Percentiles rank a stretch among this genome's conserved stretches.
phyloP scores from a whole-genome alignment of 345 rosid genomes.

The Arabis alpina region DNA sequence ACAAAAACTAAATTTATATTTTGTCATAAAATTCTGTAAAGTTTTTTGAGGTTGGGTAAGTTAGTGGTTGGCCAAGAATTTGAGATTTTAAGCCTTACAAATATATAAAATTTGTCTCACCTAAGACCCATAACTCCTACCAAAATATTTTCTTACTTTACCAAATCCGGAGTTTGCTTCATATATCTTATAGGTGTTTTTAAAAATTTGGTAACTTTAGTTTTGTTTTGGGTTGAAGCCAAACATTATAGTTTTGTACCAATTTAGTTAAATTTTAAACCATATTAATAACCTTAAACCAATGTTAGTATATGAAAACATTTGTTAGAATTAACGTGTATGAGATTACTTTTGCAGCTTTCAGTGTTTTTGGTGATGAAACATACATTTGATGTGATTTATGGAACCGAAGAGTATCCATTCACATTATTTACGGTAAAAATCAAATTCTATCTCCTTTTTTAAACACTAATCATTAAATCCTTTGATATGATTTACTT shows the following conservation, averaged over 20 bases:
- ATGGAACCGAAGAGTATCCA: constrained; percentile 67
- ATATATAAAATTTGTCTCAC: constrained; percentile 34
- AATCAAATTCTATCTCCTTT: neutral
- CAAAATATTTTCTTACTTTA: constrained; percentile 12
- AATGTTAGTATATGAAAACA: constrained; percentile 1
- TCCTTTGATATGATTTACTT: neutral
- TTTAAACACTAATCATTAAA: neutral
- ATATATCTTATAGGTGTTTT: neutral
- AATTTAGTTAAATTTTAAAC: neutral
- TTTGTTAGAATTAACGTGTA: neutral
- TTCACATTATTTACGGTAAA: constrained; percentile 74
- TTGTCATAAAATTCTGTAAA: too few species aligned
- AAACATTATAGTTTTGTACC: neutral
- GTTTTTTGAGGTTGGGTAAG: constrained; percentile 32
- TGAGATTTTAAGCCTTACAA: constrained; percentile 15
- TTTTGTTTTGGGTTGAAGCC: neutral
- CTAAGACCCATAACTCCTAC: constrained; percentile 35
- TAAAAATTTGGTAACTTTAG: neutral
- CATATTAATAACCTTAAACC: neutral
- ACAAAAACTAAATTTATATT: too few species aligned
- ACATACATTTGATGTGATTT: constrained; percentile 60
- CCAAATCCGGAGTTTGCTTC: constrained; percentile 14
- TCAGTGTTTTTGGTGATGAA: constrained; percentile 67
- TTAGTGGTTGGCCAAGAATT: constrained; percentile 42
- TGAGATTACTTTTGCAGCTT: constrained; percentile 52